Evolutionary conservation across 352 stramenopile species (phyloP), one percentile per base, ranked within the genome.

Genomic region (Phytophthora hybrid): DNA sequence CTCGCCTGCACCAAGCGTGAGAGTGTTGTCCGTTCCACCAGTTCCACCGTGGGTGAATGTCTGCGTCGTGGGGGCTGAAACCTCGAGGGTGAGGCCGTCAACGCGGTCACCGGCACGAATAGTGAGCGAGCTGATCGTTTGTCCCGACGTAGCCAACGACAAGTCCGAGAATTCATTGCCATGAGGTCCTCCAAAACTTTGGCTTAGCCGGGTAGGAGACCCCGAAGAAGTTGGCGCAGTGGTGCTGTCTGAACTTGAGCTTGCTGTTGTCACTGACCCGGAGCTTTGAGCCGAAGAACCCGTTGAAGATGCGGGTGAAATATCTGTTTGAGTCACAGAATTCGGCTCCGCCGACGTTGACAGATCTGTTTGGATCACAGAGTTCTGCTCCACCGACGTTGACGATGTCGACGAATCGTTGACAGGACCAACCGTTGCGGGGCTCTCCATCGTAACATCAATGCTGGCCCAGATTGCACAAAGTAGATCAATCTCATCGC

Each of bases 161-260:
- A 67, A 64, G n/a, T 76, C 69, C 19, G 69, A 72, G 11, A 76
- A 76, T 19, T 76, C 29, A 0, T 32, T 72, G 9, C 69, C 69
- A 14, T 74, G 67, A 53, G 67, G 57, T 3, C 57, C 57, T 29
- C 57, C 57, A 29, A 63, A 63, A 10, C 19, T 63, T 39, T 63
- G 37, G 37, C 57, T 63, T 34, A 63, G 23, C 4, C 9, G 19
- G 26, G 57, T 63, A 19, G 57, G 9, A 26, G 39, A 49, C 9
- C 19, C 21, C 7, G 57, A 53, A 29, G 57, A 18, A 21, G 57
- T 34, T 23, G 57, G 19, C 6, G 37, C 21, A 10, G 57, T 53
- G n/a, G 57, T 63, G 18, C 57, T 31, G 29, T 63, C 8, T 37
- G 34, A 14, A 37, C 39, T 63, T 61, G 53, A 59, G 18, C 53